Conservation (phyloP, 495 filamentous ascomycete genomes). For the Penicillium bialowiezense region DNA sequence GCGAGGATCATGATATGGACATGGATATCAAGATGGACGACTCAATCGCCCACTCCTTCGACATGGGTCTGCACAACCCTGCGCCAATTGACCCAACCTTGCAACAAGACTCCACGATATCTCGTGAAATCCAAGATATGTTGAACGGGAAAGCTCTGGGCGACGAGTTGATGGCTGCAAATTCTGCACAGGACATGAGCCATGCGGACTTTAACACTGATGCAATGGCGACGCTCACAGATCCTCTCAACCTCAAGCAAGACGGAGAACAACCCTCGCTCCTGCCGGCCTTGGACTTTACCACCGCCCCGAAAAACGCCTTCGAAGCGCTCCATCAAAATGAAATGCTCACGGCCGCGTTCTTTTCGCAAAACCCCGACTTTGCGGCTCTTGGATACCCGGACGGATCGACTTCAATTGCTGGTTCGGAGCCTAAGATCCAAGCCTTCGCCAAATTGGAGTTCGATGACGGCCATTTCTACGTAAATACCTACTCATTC, state of each 20-base stretch:
- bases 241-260: slow-evolving; percentile 35
- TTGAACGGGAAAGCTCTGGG: slow-evolving; percentile 18
- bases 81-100: slow-evolving; percentile 7
- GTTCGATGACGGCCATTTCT: slow-evolving; percentile 70
- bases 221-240: slow-evolving; percentile 29
- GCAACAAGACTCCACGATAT: slow-evolving; percentile 11
- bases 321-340: slow-evolving; percentile 42
- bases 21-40: slow-evolving; percentile 21
- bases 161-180: slow-evolving; percentile 17
- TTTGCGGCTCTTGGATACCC: slow-evolving; percentile 42
- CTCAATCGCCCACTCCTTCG: slow-evolving; percentile 10
- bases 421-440: slow-evolving; percentile 49
- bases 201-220: slow-evolving; percentile 13
- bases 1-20: slow-evolving; percentile 16
- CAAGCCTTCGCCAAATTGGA: slow-evolving; percentile 68
- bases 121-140: slow-evolving; percentile 16
- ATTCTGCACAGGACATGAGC: slow-evolving; percentile 9
- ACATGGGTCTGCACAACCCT: slow-evolving; percentile 7
- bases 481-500: slow-evolving; percentile 66
- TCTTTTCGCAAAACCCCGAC: slow-evolving; percentile 39
- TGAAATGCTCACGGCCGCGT: slow-evolving; percentile 41
- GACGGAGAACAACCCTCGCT: slow-evolving; percentile 36
- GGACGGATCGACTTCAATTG: slow-evolving; percentile 34
- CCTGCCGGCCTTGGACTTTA: slow-evolving; percentile 39
- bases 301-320: slow-evolving; percentile 31